Percentiles rank a stretch among this genome's conserved stretches.
phyloP scores from a whole-genome alignment of 2,329 filamentous ascomycete genomes.

The Talaromyces sp. region DNA sequence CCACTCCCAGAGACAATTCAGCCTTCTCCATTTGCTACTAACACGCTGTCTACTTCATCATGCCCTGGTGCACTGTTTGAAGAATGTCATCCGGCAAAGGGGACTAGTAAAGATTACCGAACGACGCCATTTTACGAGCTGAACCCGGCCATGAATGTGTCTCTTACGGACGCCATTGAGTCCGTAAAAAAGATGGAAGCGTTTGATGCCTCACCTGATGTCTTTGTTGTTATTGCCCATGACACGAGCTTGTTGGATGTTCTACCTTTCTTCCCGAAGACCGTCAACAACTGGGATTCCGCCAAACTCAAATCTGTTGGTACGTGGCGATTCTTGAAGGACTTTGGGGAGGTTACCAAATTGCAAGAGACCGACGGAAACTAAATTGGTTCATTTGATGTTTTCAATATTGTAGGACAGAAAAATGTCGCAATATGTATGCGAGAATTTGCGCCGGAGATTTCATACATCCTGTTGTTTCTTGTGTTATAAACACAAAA shows the following conservation, averaged over 20 bases:
- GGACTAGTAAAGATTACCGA: neutral
- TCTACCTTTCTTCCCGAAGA: constrained; percentile 2
- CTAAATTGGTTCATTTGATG: no score
- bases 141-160: neutral
- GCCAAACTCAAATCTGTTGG: neutral
- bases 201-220: constrained; percentile 3
- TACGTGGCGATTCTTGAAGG: constrained; percentile 1
- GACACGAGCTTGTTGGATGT: constrained; percentile 6
- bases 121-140: constrained; percentile 1
- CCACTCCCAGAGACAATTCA: neutral
- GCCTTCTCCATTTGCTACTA: neutral
- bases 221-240: constrained; percentile 11
- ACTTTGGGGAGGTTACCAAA: neutral
- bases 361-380: no score
- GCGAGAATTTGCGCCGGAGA: no score
- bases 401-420: no score
- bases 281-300: constrained; percentile 1
- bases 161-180: neutral
- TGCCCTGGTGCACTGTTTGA: neutral
- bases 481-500: no score
- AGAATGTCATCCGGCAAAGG: neutral
- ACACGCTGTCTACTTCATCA: neutral
- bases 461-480: no score
- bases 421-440: no score
- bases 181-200: constrained; percentile 1